These are phyloP conservation scores for Thuja plicata DNA, from an alignment of 83 land plant species.

Conservation along the genomic window DNA sequence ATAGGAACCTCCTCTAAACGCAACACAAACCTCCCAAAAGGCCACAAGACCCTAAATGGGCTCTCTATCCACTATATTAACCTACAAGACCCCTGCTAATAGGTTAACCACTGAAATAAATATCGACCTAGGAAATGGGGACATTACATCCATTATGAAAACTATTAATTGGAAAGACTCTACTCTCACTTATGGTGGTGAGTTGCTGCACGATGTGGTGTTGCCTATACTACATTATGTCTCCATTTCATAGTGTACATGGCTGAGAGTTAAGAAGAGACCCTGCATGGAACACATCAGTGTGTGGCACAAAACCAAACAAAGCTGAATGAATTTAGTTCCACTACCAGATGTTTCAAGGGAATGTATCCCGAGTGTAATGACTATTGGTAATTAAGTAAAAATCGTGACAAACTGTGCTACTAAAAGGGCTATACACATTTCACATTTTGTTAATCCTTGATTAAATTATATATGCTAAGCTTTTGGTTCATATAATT, in stretches of 20 bases:
- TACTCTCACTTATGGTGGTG: not conserved
- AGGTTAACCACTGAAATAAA: too few relatives aligned
- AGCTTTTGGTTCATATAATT: not conserved
- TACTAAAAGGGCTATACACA: not conserved
- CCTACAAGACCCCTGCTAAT: too few relatives aligned
- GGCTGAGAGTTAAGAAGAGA: not conserved
- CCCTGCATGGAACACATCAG: not conserved
- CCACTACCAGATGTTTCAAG: not conserved
- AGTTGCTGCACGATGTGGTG: not conserved
- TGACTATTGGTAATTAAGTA: not conserved
- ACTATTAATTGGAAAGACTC: not conserved
- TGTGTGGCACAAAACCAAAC: not conserved
- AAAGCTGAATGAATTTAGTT: not conserved
- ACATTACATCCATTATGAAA: not conserved
- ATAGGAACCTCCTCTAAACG: too few relatives aligned
- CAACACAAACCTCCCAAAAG: too few relatives aligned
- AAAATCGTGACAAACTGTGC: not conserved
- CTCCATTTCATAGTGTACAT: not conserved
- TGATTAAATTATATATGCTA: not conserved
- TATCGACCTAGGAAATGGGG: too few relatives aligned
- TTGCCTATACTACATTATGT: not conserved
- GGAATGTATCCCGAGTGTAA: not conserved
- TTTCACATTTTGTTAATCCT: not conserved
- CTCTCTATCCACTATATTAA: too few relatives aligned
- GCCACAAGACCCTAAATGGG: too few relatives aligned